phyloP scores from a whole-genome alignment of 2,329 filamentous ascomycete species.

The Metarhizium rileyi region DNA sequence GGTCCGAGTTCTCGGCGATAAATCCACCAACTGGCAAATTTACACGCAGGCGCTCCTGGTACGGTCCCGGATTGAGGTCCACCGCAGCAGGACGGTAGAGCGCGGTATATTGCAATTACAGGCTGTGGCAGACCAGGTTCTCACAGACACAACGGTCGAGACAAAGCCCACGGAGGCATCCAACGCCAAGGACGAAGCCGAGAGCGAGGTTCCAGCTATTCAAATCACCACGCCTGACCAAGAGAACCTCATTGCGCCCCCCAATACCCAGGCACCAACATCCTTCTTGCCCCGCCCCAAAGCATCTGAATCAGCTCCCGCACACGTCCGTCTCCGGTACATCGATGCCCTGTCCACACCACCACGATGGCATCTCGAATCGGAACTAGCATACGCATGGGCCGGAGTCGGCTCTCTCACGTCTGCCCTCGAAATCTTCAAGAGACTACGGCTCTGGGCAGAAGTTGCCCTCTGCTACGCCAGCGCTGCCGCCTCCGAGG shows the following conservation, averaged over 20 bases:
- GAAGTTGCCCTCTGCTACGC: constrained; percentile 89
- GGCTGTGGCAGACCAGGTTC: constrained; percentile 88
- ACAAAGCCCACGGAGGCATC: constrained; percentile 17
- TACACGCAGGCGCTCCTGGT: constrained; percentile 91
- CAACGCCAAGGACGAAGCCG: constrained; percentile 16
- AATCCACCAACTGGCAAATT: constrained; percentile 93
- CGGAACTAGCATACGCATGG: constrained; percentile 90
- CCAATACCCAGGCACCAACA: constrained; percentile 40
- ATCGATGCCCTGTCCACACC: constrained; percentile 77
- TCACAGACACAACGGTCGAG: constrained; percentile 61
- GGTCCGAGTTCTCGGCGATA: constrained; percentile 74
- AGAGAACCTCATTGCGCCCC: constrained; percentile 9
- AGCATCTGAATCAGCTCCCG: constrained; percentile 66
- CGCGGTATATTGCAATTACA: constrained; percentile 86
- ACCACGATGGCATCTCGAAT: constrained; percentile 86
- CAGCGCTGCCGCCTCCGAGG: constrained; percentile 46
- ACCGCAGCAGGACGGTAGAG: constrained; percentile 79
- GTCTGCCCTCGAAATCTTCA: constrained; percentile 92
- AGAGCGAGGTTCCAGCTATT: constrained; percentile 33
- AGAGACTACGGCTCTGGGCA: constrained; percentile 85
- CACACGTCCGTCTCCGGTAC: constrained; percentile 67
- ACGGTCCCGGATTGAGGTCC: constrained; percentile 80
- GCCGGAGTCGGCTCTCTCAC: constrained; percentile 75
- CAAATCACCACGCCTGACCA: constrained; percentile 30
- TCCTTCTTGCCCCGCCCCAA: constrained; percentile 76